Evolutionary conservation across 2,329 filamentous ascomycete species (phyloP), one percentile per base, ranked within the genome.

Genomic region (Dothistroma septosporum): DNA sequence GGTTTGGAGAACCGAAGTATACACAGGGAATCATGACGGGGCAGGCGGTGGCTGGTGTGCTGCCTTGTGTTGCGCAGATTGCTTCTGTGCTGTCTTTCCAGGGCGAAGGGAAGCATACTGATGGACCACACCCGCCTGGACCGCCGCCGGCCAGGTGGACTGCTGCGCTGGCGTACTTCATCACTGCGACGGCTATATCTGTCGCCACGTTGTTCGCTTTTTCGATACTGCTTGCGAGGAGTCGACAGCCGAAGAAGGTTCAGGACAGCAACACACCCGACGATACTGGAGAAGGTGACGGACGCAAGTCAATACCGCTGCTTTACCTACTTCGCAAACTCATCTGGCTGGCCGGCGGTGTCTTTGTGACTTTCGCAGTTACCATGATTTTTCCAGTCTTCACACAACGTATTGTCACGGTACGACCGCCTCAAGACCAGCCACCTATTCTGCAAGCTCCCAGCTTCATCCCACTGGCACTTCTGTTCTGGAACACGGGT

Each of bases 361-460:
- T 97, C 14, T 91, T 91, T 69, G 73, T 92, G 65, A 92, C 88
- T 72, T 97, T 97, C 71, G 77, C 83, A 47, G 78, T 93, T 58
- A 92, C 92, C 54, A 97, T 99, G 93, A 87, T 94, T 73, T 97
- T 92, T 79, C 94, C 94, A 0, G 90, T 97, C 62, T 95, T 95
- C 76, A 97, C 94, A 0, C 75, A 78, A 54, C 74, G 76, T 58
- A 81, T 81, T 54, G 69, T 70, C 60, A 80, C 72, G 58, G 75
- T 79, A 24, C 74, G 72, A 4, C 70, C 76, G 9, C 61, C 79
- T 68, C 53, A 72, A 68, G 64, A 75, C 64, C 80, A 83, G 12
- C 78, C 82, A 12, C 76, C 81, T 16, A 77, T 95, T 16, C 84
- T 95, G 66, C 84, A 86, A 56, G 85, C 90, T 0, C 81, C 86